A percentile compares a stretch with the other conserved stretches of the same genome.
Evolutionary conservation across 2,329 filamentous ascomycete species (phyloP).

Genomic region (Knufia fluminis): DNA sequence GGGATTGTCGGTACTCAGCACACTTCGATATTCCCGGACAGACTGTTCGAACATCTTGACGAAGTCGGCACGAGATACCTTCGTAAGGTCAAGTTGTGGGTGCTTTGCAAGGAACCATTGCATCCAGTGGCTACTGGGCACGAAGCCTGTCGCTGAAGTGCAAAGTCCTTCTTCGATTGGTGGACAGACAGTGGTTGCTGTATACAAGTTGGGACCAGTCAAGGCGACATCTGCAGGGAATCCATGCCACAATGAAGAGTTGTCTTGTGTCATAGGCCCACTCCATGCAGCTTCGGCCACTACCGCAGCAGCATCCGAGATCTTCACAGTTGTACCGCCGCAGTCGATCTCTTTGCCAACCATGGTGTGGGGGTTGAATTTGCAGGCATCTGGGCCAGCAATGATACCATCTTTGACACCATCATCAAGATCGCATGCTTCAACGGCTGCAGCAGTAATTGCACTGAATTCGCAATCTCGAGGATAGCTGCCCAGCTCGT

Average conservation of each 20-base stretch:
- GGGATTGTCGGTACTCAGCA: constrained; percentile 31
- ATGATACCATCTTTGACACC: constrained; percentile 22
- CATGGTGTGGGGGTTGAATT: constrained; percentile 12
- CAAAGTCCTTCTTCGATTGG: constrained; percentile 17
- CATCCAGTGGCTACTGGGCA: constrained; percentile 28
- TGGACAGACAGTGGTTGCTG: constrained; percentile 24
- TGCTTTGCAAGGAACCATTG: constrained; percentile 26
- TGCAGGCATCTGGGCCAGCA: constrained; percentile 9
- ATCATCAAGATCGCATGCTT: constrained; percentile 21
- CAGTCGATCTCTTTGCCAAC: constrained; percentile 7
- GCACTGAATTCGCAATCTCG: constrained; percentile 27
- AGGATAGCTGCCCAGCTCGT: constrained; percentile 13
- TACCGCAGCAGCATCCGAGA: constrained; percentile 25
- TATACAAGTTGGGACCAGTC: not conserved
- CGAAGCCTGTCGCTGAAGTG: constrained; percentile 24
- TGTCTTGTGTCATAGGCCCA: constrained; percentile 22
- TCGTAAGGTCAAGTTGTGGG: constrained; percentile 25
- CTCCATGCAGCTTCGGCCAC: constrained; percentile 27
- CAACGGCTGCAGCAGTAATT: constrained; percentile 27
- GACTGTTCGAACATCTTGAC: constrained; percentile 23
- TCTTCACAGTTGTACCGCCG: constrained; percentile 12
- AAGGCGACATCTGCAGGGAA: constrained; percentile 21
- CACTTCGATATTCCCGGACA: constrained; percentile 26
- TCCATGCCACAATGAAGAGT: constrained; percentile 28
- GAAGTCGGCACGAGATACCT: constrained; percentile 25